A percentile compares a stretch with the other conserved stretches of the same genome.
Conservation (phyloP, 2,329 filamentous ascomycete species). For the Fusarium algeriense region DNA sequence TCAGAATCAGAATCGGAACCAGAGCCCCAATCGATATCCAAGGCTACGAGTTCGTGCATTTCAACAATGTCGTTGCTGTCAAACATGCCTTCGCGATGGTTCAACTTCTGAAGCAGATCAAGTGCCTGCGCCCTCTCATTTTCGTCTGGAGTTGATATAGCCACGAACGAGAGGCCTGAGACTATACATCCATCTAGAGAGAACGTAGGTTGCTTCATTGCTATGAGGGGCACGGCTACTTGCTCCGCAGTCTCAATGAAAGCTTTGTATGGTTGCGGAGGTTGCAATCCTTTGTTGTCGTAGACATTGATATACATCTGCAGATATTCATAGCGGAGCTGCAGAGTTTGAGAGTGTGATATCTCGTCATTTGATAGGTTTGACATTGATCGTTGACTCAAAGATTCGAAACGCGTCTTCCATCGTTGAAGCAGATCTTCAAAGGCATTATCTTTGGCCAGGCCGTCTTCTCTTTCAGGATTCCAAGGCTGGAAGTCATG, state of each 20-base stretch:
- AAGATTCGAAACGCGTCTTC: not conserved
- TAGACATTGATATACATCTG: conserved; percentile 1
- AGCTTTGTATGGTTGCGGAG: not conserved
- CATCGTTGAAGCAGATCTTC: not conserved
- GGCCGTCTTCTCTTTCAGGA: not conserved
- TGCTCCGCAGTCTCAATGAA: conserved; percentile 6
- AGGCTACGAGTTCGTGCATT: not conserved
- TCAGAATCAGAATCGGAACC: conserved; percentile 1
- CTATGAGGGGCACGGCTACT: not conserved
- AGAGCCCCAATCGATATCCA: not conserved
- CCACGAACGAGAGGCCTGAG: not conserved
- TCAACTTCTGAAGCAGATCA: not conserved
- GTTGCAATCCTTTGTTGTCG: not conserved
- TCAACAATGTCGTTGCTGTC: conserved; percentile 22
- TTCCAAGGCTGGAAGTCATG: conserved; percentile 8
- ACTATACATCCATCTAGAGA: conserved; percentile 13
- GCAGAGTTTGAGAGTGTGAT: not conserved
- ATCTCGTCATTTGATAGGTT: not conserved
- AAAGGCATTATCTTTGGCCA: not conserved
- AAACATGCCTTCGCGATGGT: conserved; percentile 15
- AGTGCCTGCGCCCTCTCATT: not conserved
- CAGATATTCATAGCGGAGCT: not conserved
- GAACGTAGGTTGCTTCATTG: not conserved
- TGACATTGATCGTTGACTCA: not conserved
- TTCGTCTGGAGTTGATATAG: not conserved